Percentiles rank a stretch among this genome's conserved stretches.
These are phyloP conservation scores for Aspergillus heteromorphus DNA, from an alignment of 495 filamentous ascomycete genomes.

Conservation along the genomic window DNA sequence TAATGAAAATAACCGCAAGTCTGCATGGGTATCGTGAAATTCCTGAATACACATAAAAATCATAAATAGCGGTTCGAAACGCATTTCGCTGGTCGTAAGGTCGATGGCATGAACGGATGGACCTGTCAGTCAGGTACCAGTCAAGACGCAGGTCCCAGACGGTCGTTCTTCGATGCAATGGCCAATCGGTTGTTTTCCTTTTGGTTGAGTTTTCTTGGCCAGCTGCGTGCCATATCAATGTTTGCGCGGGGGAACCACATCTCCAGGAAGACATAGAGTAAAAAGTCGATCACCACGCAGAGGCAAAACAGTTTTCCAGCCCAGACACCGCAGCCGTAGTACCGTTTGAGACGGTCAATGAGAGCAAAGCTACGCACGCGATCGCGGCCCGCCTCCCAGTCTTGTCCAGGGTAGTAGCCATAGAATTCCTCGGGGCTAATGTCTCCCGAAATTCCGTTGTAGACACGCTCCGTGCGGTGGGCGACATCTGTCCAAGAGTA, in stretches of 20 bases:
- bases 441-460: constrained; percentile 81
- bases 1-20: not conserved
- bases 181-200: constrained; percentile 5
- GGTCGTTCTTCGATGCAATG: constrained; percentile 2
- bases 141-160: constrained; percentile 10
- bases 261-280: constrained; percentile 82
- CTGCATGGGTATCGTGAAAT: constrained; percentile 13
- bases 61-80: not conserved
- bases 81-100: too few species aligned
- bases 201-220: constrained; percentile 66
- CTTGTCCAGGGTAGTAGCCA: constrained; percentile 60
- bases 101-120: too few species aligned
- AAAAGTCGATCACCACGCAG: constrained; percentile 88
- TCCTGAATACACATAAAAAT: not conserved
- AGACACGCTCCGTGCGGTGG: constrained; percentile 85
- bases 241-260: constrained; percentile 74
- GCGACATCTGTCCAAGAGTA: constrained; percentile 98
- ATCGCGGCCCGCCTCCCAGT: constrained; percentile 65
- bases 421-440: constrained; percentile 85
- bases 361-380: constrained; percentile 80
- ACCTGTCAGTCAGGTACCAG: too few species aligned
- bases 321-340: constrained; percentile 99
- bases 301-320: constrained; percentile 95
- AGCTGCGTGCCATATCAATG: constrained; percentile 85
- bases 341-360: constrained; percentile 89